Evolutionary conservation across 1,284 basidiomycete species (phyloP).

Genomic region (Kwoniella shivajii): DNA sequence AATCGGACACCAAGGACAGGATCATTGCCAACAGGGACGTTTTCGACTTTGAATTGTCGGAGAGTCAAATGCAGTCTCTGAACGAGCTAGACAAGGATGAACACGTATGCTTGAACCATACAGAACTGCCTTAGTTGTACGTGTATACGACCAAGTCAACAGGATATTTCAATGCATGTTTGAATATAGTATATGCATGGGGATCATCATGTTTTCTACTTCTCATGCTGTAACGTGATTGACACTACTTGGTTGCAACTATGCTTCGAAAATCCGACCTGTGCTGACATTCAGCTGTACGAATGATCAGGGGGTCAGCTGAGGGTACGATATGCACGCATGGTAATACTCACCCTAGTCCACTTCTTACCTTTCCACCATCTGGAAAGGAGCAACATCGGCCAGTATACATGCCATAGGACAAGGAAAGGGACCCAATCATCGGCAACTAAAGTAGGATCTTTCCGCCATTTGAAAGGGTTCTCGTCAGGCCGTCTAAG

Average conservation of each 20-base stretch:
- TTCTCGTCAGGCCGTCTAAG: conserved; percentile 24
- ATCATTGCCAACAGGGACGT: conserved; percentile 69
- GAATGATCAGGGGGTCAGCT: not conserved
- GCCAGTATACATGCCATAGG: conserved; percentile 48
- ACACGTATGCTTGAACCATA: conserved; percentile 38
- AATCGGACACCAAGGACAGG: conserved; percentile 62
- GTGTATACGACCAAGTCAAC: too few species aligned
- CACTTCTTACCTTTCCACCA: conserved; percentile 46
- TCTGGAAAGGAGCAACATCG: conserved; percentile 30
- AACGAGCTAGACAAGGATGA: conserved; percentile 59
- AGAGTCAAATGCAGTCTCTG: conserved; percentile 64
- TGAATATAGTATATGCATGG: too few species aligned
- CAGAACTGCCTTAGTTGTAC: conserved; percentile 19
- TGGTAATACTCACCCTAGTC: conserved; percentile 45
- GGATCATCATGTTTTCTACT: too few species aligned
- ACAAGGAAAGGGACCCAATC: conserved; percentile 50
- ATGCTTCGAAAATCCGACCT: conserved; percentile 42
- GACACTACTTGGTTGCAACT: not conserved
- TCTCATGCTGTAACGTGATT: not conserved
- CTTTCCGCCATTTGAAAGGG: conserved; percentile 22
- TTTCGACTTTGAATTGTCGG: conserved; percentile 67
- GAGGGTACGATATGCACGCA: too few species aligned
- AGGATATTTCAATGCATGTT: too few species aligned
- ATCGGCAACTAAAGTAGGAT: conserved; percentile 44
- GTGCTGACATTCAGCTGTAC: conserved; percentile 41